phyloP scores from a whole-genome alignment of 2,329 filamentous ascomycete species.

The Ascochyta clinopodiicola region DNA sequence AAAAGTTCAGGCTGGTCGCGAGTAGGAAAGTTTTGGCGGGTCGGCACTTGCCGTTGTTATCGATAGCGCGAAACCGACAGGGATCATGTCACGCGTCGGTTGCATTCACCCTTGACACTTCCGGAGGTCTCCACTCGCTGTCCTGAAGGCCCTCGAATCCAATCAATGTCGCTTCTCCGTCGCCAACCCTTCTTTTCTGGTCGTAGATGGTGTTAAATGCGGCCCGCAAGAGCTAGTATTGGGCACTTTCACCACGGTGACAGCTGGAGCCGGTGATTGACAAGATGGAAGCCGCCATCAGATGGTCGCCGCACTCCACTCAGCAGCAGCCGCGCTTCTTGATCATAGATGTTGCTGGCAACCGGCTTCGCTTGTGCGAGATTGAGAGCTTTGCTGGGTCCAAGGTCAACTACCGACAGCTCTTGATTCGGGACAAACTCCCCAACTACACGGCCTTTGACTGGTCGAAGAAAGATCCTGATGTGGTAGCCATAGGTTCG shows the following conservation, averaged over 20 bases:
- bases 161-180: background rate
- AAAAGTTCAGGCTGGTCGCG: conserved; percentile 10
- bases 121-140: background rate
- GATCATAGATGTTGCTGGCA: conserved; percentile 66
- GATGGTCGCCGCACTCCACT: conserved; percentile 67
- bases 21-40: conserved; percentile 42
- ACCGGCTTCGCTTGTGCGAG: conserved; percentile 64
- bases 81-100: conserved; percentile 29
- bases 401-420: conserved; percentile 59
- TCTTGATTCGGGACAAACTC: conserved; percentile 62
- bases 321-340: conserved; percentile 62
- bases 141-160: background rate
- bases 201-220: conserved; percentile 5
- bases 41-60: conserved; percentile 25
- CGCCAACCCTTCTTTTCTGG: background rate
- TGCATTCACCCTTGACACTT: conserved; percentile 19
- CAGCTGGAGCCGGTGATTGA: conserved; percentile 4
- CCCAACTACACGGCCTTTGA: conserved; percentile 70
- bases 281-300: conserved; percentile 66
- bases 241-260: conserved; percentile 1
- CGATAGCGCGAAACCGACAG: conserved; percentile 1
- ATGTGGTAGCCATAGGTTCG: conserved; percentile 77
- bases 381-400: conserved; percentile 49
- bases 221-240: conserved; percentile 6
- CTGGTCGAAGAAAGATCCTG: conserved; percentile 67